Evolutionary conservation across 2,329 filamentous ascomycete species (phyloP).

Genomic region (Penicillium digitatum): DNA sequence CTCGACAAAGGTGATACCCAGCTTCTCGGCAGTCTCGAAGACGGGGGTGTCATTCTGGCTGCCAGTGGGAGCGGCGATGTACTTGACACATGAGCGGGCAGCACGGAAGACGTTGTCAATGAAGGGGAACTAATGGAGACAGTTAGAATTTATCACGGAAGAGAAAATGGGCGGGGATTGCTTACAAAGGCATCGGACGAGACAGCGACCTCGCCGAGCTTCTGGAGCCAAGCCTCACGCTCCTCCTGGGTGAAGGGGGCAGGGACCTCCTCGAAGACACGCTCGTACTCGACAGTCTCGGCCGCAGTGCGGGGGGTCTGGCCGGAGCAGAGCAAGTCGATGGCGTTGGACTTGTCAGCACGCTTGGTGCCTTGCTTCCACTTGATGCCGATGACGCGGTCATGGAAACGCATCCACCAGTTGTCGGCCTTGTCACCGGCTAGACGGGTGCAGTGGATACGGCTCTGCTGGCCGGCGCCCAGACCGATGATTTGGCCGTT

Average conservation of each 20-base stretch:
- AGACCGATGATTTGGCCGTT: conserved; percentile 93
- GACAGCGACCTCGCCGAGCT: conserved; percentile 71
- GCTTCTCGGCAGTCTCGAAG: conserved; percentile 81
- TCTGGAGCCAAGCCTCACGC: conserved; percentile 77
- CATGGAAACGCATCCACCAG: conserved; percentile 99
- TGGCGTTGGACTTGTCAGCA: conserved; percentile 95
- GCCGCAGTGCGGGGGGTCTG: conserved; percentile 77
- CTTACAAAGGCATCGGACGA: conserved; percentile 94
- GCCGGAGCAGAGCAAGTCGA: conserved; percentile 89
- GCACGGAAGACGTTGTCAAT: conserved; percentile 96
- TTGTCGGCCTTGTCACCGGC: conserved; percentile 98
- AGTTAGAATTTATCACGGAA: background rate
- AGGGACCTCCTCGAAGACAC: conserved; percentile 85
- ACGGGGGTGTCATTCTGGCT: conserved; percentile 52
- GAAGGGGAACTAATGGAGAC: conserved; percentile 75
- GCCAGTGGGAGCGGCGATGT: conserved; percentile 87
- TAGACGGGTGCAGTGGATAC: conserved; percentile 96
- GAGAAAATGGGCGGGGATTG: conserved; percentile 21
- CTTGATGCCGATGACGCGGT: conserved; percentile 78
- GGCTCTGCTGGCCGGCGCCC: conserved; percentile 92
- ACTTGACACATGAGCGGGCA: conserved; percentile 83
- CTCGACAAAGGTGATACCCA: conserved; percentile 91
- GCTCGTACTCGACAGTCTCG: conserved; percentile 83
- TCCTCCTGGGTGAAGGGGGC: conserved; percentile 77
- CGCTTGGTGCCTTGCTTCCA: conserved; percentile 98